phyloP scores from a whole-genome alignment of 768 basidiomycete species.

The Lactarius psammicola region DNA sequence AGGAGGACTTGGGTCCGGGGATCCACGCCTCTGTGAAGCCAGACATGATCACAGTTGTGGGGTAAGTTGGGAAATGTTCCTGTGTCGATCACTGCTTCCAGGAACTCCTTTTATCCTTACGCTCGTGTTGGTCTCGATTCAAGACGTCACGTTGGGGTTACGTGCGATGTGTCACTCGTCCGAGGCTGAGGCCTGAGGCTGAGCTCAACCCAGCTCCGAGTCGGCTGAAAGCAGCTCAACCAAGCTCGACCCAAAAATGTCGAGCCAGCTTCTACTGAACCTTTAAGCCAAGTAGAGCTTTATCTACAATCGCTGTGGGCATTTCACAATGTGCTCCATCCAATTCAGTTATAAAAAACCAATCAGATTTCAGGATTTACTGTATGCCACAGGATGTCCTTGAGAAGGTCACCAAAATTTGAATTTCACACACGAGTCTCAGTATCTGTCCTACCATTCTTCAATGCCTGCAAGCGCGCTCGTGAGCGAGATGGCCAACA shows the following conservation, averaged over 20 bases:
- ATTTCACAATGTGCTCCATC: no score
- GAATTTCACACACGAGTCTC: background rate
- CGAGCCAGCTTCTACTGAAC: background rate
- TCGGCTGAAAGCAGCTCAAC: background rate
- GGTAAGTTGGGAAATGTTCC: background rate
- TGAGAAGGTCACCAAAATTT: no score
- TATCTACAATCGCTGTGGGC: no score
- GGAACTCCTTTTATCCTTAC: background rate
- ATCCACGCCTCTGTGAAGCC: constrained; percentile 54
- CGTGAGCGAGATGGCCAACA: background rate
- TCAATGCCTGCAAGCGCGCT: background rate
- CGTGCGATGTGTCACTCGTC: background rate
- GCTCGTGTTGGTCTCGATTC: background rate
- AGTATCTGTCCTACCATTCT: background rate
- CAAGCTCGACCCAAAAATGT: background rate
- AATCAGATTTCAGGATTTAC: no score
- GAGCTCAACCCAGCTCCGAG: no score
- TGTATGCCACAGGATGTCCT: no score
- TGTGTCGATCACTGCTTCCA: background rate
- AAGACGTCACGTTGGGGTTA: constrained; percentile 6
- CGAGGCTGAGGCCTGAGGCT: background rate
- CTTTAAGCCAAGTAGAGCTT: background rate
- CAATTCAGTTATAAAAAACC: no score
- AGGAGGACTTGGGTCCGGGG: constrained; percentile 51
- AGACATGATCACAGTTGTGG: constrained; percentile 26